Evolutionary conservation across 192 early-diverging fungal genomes (phyloP).

Genomic region (Tieghemiomyces parasiticus): DNA sequence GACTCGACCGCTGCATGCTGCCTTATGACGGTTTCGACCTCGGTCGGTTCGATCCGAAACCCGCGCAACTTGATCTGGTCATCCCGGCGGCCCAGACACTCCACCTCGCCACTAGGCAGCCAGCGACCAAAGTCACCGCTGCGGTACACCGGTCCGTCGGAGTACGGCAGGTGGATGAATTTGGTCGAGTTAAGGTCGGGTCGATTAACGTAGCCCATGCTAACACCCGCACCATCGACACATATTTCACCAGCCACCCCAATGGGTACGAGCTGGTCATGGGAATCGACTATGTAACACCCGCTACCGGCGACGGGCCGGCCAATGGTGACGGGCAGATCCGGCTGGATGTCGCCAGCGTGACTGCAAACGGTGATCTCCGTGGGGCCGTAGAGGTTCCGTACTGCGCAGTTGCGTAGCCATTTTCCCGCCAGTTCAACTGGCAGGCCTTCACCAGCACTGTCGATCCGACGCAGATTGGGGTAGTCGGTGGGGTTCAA

Average conservation of each 20-base stretch:
- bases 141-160: conserved; percentile 15
- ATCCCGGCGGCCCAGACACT: conserved; percentile 19
- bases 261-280: conserved; percentile 13
- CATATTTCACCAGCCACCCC: conserved; percentile 24
- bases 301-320: conserved; percentile 10
- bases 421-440: background rate
- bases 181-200: conserved; percentile 18
- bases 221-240: conserved; percentile 17
- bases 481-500: background rate
- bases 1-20: conserved; percentile 11
- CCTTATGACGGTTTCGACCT: conserved; percentile 14
- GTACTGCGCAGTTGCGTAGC: background rate
- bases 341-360: background rate
- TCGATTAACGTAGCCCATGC: conserved; percentile 13
- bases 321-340: conserved; percentile 14
- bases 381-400: conserved; percentile 23
- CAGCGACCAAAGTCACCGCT: conserved; percentile 19
- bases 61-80: conserved; percentile 25
- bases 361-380: conserved; percentile 16
- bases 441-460: conserved; percentile 8
- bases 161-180: conserved; percentile 22
- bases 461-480: background rate
- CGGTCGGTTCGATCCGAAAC: conserved; percentile 19
- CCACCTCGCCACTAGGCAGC: conserved; percentile 18
- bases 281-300: conserved; percentile 18